Percentiles rank a stretch among this genome's conserved stretches.
These are phyloP conservation scores for Talaromyces sp. DNA, from an alignment of 2,329 filamentous ascomycete genomes.

Conservation along the genomic window DNA sequence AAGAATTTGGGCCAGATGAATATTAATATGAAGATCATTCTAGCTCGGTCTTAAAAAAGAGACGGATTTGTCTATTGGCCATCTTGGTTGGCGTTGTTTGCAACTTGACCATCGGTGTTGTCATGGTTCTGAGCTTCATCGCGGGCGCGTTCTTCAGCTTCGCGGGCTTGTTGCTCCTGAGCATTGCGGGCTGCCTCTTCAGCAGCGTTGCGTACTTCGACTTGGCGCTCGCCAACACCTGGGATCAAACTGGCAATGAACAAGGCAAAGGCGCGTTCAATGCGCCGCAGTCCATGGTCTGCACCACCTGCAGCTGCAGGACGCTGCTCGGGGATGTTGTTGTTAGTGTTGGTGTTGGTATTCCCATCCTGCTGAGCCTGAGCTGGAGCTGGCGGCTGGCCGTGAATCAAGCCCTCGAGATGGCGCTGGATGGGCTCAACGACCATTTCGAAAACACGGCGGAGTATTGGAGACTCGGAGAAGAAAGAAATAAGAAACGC, in stretches of 20 bases:
- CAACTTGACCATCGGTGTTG: not conserved
- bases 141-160: conserved; percentile 20
- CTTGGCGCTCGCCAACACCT: conserved; percentile 57
- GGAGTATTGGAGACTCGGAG: conserved; percentile 36
- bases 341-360: not conserved
- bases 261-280: conserved; percentile 55
- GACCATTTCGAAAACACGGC: conserved; percentile 26
- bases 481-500: conserved; percentile 35
- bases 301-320: not conserved
- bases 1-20: not conserved
- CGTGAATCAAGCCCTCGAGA: conserved; percentile 38
- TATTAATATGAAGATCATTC: not conserved
- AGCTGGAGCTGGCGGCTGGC: conserved; percentile 3
- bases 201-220: conserved; percentile 50
- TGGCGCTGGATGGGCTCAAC: conserved; percentile 38
- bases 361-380: conserved; percentile 13
- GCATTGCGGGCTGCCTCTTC: conserved; percentile 36
- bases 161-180: conserved; percentile 18
- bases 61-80: not conserved
- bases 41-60: not conserved
- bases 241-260: conserved; percentile 59
- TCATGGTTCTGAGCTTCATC: conserved; percentile 8
- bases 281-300: conserved; percentile 34
- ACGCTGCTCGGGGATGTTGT: conserved; percentile 1
- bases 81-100: not conserved